Evolutionary conservation across 495 filamentous ascomycete genomes (phyloP).

Genomic region (Xylaria nigripes): DNA sequence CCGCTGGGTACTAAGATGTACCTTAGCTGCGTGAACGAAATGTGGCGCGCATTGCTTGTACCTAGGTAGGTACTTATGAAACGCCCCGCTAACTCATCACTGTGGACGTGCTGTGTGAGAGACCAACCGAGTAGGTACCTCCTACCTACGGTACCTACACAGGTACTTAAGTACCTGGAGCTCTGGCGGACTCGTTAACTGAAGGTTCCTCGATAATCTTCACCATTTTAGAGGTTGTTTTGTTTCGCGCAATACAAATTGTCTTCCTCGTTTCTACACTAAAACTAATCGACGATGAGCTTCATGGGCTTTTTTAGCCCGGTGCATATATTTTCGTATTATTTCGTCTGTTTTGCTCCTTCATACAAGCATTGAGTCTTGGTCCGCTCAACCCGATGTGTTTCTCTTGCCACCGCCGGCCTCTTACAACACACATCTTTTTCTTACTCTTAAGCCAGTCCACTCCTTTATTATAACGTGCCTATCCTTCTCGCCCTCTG

Average conservation of each 20-base stretch:
- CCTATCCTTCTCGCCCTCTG: neutral
- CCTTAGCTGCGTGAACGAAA: no score
- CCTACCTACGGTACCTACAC: no score
- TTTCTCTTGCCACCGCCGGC: neutral
- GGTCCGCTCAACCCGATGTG: neutral
- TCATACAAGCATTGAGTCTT: neutral
- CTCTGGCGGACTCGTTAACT: no score
- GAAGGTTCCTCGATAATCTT: no score
- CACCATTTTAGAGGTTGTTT: no score
- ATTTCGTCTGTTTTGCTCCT: neutral
- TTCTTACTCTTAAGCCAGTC: neutral
- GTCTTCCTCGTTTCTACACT: neutral
- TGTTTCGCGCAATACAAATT: neutral
- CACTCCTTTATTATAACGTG: constrained; percentile 1
- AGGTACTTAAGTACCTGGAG: no score
- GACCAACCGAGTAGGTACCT: no score
- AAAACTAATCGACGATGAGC: neutral
- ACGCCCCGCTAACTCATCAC: no score
- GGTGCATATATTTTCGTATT: constrained; percentile 7
- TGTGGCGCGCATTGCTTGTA: no score
- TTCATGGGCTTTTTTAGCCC: neutral
- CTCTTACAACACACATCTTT: neutral
- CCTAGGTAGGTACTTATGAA: neutral
- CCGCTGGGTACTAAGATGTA: no score
- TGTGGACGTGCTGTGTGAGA: no score